Percentiles rank a stretch among this genome's conserved stretches.
Evolutionary conservation across 164 flowering plant species (phyloP).

Genomic region (Saururus chinensis): DNA sequence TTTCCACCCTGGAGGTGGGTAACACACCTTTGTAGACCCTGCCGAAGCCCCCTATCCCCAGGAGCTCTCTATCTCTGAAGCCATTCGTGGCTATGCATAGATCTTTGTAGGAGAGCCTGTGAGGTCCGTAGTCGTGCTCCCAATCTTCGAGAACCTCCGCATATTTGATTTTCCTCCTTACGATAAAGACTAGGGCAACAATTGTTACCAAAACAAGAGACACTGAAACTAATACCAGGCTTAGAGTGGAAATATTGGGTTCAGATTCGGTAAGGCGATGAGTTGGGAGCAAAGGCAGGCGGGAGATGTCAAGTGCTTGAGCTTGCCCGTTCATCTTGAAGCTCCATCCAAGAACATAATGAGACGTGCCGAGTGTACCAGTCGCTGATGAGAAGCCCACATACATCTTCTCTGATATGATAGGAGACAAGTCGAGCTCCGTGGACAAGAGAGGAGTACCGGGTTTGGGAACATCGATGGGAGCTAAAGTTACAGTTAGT

Average conservation of each 20-base stretch:
- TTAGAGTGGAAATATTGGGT: not conserved
- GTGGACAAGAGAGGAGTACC: constrained; percentile 28
- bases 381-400: constrained; percentile 66
- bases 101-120: constrained; percentile 46
- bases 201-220: not conserved
- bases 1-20: constrained; percentile 21
- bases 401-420: constrained; percentile 33
- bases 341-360: constrained; percentile 56
- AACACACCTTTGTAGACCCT: constrained; percentile 54
- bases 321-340: constrained; percentile 39
- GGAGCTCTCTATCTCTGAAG: constrained; percentile 43
- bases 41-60: constrained; percentile 78
- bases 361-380: constrained; percentile 46
- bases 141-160: constrained; percentile 43
- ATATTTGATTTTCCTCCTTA: constrained; percentile 5
- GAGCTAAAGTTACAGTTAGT: constrained; percentile 19
- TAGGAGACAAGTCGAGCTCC: constrained; percentile 32
- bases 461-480: constrained; percentile 25
- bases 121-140: constrained; percentile 69
- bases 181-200: not conserved
- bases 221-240: not conserved
- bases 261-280: constrained; percentile 4
- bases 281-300: constrained; percentile 34
- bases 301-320: constrained; percentile 20
- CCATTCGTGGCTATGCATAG: constrained; percentile 57